Base-by-base conservation (phyloP, 345 rosid genomes). In the Eucalyptus melliodora region DNA sequence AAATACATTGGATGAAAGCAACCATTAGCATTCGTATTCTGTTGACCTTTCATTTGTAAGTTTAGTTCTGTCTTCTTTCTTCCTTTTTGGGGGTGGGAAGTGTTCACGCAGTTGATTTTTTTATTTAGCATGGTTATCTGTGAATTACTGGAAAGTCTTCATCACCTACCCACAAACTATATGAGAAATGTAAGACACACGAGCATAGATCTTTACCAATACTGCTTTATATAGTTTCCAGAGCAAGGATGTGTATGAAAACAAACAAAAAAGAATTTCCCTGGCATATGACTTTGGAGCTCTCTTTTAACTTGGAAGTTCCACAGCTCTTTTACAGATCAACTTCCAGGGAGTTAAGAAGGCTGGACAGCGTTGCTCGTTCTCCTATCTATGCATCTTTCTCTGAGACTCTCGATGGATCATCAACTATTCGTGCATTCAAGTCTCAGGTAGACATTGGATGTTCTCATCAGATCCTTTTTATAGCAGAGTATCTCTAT, bases 301-400 rank as follows among this genome's bases (percentile, higher is more conserved):
- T 86, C 56, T 51, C 62, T 86, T 72, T 89, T 92, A 55, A 94
- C 37, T 89, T 80, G 88, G 81, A 91, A 85, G 37, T 88, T 93
- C 91, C 93, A 86, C 95, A 97, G 99, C 94, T 94, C 92, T 96
- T 97, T 93, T 96, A 97, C 93, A 96, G 99, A 93, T 96, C 99
- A 89, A 96, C 99, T 90, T 96, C 99, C 86, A 95, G 99, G 94
- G 99, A 96, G 90, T 90, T 97, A 91, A 93, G 99, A 89, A 94
- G 99, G 93, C 91, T 97, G 88, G 99, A 96, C 91, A 96, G 99
- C 93, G 97, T 97, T 92, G 93, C 99, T 90, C 97, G 98, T 81
- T 97, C 99, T 88, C 99, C 99, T 40, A 97, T 97, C 86, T 97
- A 97, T 89, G 92, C 98, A 86, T 95, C 97, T 86, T 97, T 97